Conservation (phyloP, 139 green algal species). For the Choricystis sp. region DNA sequence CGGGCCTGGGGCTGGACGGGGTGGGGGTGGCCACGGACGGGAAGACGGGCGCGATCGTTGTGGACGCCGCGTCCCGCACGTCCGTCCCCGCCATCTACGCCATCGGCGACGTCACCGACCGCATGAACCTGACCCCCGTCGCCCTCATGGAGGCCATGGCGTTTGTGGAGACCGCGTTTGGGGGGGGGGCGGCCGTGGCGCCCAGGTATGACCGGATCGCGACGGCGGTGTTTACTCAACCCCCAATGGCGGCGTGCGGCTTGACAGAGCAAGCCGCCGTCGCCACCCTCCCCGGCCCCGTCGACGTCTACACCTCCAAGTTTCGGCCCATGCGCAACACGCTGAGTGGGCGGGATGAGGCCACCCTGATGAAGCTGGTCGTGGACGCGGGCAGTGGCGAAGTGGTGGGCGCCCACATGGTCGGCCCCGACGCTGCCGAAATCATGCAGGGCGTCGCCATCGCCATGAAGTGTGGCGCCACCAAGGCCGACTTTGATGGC, state of each 20-base stretch:
- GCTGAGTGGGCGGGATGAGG: constrained; percentile 56
- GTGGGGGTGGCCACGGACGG: constrained; percentile 43
- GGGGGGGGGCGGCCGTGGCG: constrained; percentile 49
- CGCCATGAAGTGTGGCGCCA: constrained; percentile 78
- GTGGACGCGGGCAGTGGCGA: constrained; percentile 60
- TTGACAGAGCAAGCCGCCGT: constrained; percentile 76
- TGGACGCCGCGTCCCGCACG: constrained; percentile 78
- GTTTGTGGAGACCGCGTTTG: constrained; percentile 70
- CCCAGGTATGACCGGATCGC: constrained; percentile 64
- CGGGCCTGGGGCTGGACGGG: constrained; percentile 46
- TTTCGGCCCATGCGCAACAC: constrained; percentile 94
- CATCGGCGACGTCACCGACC: constrained; percentile 86
- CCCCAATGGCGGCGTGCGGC: constrained; percentile 77
- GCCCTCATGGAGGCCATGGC: constrained; percentile 97
- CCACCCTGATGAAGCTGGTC: constrained; percentile 79
- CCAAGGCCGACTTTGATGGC: constrained; percentile 79
- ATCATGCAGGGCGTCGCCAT: constrained; percentile 96
- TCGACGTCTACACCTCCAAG: constrained; percentile 81
- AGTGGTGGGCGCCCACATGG: constrained; percentile 88
- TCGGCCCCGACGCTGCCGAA: constrained; percentile 75
- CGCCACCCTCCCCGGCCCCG: constrained; percentile 28
- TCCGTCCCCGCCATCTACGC: constrained; percentile 76
- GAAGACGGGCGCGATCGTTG: constrained; percentile 43
- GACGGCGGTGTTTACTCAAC: constrained; percentile 77
- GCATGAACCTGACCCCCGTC: constrained; percentile 87